phyloP scores from a whole-genome alignment of 805 yeast genomes.

The Cyberlindnera sargentensis region DNA sequence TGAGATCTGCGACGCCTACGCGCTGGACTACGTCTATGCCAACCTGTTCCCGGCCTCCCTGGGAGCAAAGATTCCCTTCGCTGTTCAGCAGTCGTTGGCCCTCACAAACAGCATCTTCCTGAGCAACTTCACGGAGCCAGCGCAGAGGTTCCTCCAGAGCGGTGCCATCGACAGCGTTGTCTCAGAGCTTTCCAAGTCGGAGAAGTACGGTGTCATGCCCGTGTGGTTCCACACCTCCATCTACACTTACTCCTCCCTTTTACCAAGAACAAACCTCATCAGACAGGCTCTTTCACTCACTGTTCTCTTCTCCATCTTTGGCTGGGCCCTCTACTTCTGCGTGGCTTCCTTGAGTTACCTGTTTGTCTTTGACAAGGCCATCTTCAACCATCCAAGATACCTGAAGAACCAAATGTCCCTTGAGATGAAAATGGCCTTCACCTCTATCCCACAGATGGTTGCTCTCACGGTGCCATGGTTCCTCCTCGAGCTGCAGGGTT shows the following conservation, averaged over 20 bases:
- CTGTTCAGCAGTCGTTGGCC: conserved; percentile 24
- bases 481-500: conserved; percentile 74
- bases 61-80: conserved; percentile 27
- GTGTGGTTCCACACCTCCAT: conserved; percentile 48
- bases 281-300: conserved; percentile 69
- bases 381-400: conserved; percentile 93
- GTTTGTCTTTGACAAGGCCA: conserved; percentile 78
- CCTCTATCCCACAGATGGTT: conserved; percentile 89
- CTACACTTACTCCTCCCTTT: conserved; percentile 56
- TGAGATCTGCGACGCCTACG: conserved; percentile 67
- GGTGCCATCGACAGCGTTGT: conserved; percentile 8
- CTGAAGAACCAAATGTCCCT: conserved; percentile 86
- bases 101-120: conserved; percentile 20
- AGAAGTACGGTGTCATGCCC: conserved; percentile 58
- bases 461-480: conserved; percentile 86
- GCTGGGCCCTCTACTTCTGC: conserved; percentile 71
- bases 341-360: conserved; percentile 74
- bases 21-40: conserved; percentile 74
- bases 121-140: conserved; percentile 13
- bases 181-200: conserved; percentile 24
- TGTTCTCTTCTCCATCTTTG: conserved; percentile 69
- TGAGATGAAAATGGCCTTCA: conserved; percentile 71
- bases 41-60: conserved; percentile 53
- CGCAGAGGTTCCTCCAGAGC: conserved; percentile 9
- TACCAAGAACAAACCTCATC: conserved; percentile 63